A percentile compares a stretch with the other conserved stretches of the same genome.
phyloP scores from a whole-genome alignment of 169 alveolate genomes.

The Eimeria sp. region DNA sequence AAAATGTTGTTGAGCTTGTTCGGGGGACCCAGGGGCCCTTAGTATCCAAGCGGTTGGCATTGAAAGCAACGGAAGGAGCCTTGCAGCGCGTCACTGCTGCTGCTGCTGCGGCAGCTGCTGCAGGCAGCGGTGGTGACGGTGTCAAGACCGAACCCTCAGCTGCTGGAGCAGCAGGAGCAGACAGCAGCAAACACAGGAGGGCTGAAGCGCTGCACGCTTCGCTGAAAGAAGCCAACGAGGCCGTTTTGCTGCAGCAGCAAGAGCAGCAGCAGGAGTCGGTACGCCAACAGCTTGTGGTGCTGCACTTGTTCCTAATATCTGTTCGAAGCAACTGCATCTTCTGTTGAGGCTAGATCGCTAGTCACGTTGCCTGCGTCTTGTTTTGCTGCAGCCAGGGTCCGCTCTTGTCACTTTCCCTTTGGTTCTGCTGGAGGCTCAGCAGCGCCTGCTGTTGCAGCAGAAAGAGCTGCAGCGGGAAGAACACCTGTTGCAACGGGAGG shows the following conservation, averaged over 20 bases:
- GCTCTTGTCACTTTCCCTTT: constrained; percentile 45
- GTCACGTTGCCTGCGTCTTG: neutral
- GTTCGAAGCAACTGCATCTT: neutral
- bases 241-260: constrained; percentile 55
- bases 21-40: constrained; percentile 25
- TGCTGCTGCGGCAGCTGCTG: constrained; percentile 35
- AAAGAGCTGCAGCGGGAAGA: constrained; percentile 55
- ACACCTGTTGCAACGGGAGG: constrained; percentile 53
- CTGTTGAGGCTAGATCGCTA: neutral
- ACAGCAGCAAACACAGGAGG: constrained; percentile 63
- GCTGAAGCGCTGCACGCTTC: constrained; percentile 46
- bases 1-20: neutral
- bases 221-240: constrained; percentile 51
- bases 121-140: neutral
- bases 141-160: neutral
- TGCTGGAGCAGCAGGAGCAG: neutral
- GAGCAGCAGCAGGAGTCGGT: constrained; percentile 40
- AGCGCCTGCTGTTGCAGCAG: constrained; percentile 72
- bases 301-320: neutral
- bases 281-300: neutral
- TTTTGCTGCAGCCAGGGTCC: constrained; percentile 41
- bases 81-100: constrained; percentile 45
- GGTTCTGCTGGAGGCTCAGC: constrained; percentile 46
- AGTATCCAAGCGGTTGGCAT: constrained; percentile 4
- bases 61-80: constrained; percentile 37